Evolutionary conservation across 2,329 filamentous ascomycete species (phyloP), one percentile per base, ranked within the genome.

Genomic region (Penicillium sp.): DNA sequence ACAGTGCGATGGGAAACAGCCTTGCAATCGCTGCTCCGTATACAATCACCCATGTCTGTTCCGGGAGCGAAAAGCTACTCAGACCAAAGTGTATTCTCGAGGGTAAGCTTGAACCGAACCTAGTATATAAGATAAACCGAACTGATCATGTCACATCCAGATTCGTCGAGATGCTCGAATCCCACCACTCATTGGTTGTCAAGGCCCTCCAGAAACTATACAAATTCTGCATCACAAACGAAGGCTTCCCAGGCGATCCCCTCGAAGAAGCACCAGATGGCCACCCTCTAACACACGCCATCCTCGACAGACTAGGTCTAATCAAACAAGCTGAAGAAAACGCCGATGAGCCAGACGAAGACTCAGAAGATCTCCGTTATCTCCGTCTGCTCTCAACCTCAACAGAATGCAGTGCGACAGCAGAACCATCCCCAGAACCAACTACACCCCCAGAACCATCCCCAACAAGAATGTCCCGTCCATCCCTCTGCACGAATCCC

Each of bases 81-180:
- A 78, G 59, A 75, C 74, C 13, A 78, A 77, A 59, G 73, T 77
- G 10, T 78, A 78, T 57, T 78, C 76, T 48, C 69, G 73, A 67
- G 76, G 75, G 76, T 78, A 54, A 69, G 69, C 37, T 8, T 16
- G 31, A 16, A 14, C 14, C 31, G 21, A 42, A 3, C 8, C n/a
- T 35, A 11, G 11, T 42, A 14, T 42, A 23, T 1, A 5, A 42
- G 4, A 19, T 19, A n/a, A 14, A 42, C 10, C 19, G 7, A 11
- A 14, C 39, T 42, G 21, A 42, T 23, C 19, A 42, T 39, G 7
- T 42, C 19, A 13, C 21, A 57, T 29, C 11, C 49, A 78, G 76
- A 48, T 78, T 77, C 44, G 76, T 78, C 37, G 75, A 78, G 57
- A 77, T 78, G 74, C 71, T 78, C 31, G 74, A 78, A 59, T 77